Percentiles rank a stretch among this genome's conserved stretches.
phyloP scores from a whole-genome alignment of 805 yeast species.

The Lachancea nothofagi region DNA sequence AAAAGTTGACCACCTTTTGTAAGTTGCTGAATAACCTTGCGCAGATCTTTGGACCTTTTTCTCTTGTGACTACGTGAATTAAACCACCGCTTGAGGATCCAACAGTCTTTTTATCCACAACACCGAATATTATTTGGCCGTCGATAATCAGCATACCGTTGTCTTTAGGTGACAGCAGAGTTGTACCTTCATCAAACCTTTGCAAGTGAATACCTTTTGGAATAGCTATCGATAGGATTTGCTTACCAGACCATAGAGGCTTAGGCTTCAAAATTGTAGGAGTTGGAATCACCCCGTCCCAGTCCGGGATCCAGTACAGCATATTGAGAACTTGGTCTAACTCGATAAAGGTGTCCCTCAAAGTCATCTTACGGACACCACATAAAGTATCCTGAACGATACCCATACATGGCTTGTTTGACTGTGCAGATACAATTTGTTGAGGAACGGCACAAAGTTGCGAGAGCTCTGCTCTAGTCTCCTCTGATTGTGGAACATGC shows the following conservation, averaged over 20 bases:
- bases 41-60: constrained; percentile 88
- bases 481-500: constrained; percentile 98
- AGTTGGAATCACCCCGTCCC: constrained; percentile 97
- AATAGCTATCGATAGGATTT: constrained; percentile 82
- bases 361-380: constrained; percentile 93
- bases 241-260: constrained; percentile 98
- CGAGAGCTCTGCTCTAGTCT: constrained; percentile 92
- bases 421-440: constrained; percentile 97
- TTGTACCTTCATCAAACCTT: constrained; percentile 85
- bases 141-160: constrained; percentile 92
- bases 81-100: constrained; percentile 99
- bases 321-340: constrained; percentile 94
- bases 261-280: constrained; percentile 93
- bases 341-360: constrained; percentile 82
- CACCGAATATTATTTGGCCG: constrained; percentile 97
- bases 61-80: constrained; percentile 95
- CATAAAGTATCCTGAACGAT: constrained; percentile 98
- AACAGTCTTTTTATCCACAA: constrained; percentile 95
- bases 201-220: constrained; percentile 95
- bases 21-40: constrained; percentile 86
- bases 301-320: constrained; percentile 94
- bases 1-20: constrained; percentile 92
- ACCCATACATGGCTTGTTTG: constrained; percentile 99
- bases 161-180: constrained; percentile 80
- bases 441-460: constrained; percentile 96